These are phyloP conservation scores for Periconia digitata DNA, from an alignment of 2,329 filamentous ascomycete genomes.

Conservation along the genomic window DNA sequence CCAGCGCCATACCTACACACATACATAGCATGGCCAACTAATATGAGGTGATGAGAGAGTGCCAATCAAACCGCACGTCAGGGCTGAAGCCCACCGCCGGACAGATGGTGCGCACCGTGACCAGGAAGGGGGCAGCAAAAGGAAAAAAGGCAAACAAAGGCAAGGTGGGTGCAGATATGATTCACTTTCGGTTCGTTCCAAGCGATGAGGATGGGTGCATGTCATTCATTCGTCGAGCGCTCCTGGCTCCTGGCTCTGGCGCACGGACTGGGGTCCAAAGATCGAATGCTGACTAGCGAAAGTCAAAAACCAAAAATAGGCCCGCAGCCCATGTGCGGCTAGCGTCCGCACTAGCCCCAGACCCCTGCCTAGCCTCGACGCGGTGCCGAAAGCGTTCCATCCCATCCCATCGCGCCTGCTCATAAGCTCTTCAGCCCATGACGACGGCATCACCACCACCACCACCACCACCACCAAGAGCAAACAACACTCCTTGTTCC, in stretches of 20 bases:
- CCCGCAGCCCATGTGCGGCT: neutral
- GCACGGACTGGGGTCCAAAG: constrained; percentile 18
- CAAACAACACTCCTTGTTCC: too few relatives aligned
- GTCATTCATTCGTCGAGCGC: too few relatives aligned
- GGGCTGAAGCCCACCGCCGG: neutral
- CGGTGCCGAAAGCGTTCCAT: neutral
- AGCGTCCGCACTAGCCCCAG: neutral
- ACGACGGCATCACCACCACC: too few relatives aligned
- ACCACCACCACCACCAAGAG: too few relatives aligned
- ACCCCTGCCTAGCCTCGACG: neutral
- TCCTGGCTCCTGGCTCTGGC: too few relatives aligned
- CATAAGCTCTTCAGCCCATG: neutral
- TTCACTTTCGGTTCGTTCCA: neutral
- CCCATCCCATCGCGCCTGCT: neutral
- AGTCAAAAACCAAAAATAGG: constrained; percentile 28
- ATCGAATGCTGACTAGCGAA: constrained; percentile 11
- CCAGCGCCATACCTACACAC: too few relatives aligned
- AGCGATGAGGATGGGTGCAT: neutral
- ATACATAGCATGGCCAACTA: too few relatives aligned
- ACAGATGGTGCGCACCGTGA: neutral
- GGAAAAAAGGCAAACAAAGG: neutral
- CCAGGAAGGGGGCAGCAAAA: too few relatives aligned
- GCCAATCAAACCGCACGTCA: too few relatives aligned
- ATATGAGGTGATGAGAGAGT: too few relatives aligned
- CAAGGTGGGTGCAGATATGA: neutral